Evolutionary conservation across 345 rosid genomes (phyloP).

Genomic region (Populus davidiana): DNA sequence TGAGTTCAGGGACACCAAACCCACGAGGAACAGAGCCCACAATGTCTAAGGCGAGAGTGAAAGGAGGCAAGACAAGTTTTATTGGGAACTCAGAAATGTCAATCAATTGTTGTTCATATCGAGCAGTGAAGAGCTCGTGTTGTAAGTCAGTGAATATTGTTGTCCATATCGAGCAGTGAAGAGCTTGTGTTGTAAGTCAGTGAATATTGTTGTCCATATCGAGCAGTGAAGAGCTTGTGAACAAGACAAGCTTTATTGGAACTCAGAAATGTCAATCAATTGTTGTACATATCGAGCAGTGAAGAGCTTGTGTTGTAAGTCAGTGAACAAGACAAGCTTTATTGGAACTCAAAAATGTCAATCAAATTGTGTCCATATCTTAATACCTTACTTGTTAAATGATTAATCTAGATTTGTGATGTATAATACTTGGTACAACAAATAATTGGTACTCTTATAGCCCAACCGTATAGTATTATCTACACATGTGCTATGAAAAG

Average conservation of each 20-base stretch:
- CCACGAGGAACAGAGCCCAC: conserved; percentile 96
- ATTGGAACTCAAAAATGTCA: no score
- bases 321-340: conserved; percentile 1
- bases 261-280: conserved; percentile 59
- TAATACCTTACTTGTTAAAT: no score
- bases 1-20: conserved; percentile 77
- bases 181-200: no score
- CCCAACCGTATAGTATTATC: no score
- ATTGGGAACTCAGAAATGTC: conserved; percentile 72
- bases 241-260: conserved; percentile 70
- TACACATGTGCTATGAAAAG: no score
- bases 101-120: conserved; percentile 61
- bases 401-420: no score
- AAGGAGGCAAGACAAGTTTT: conserved; percentile 70
- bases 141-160: conserved; percentile 30
- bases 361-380: no score
- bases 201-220: no score
- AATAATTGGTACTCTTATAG: no score
- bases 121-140: conserved; percentile 48
- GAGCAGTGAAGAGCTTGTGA: no score
- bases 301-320: conserved; percentile 51
- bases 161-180: no score
- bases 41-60: conserved; percentile 80
- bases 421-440: no score
- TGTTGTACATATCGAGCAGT: conserved; percentile 61